A percentile compares a stretch with the other conserved stretches of the same genome.
Evolutionary conservation across 352 stramenopile species (phyloP).

Genomic region (Globisporangium polare): DNA sequence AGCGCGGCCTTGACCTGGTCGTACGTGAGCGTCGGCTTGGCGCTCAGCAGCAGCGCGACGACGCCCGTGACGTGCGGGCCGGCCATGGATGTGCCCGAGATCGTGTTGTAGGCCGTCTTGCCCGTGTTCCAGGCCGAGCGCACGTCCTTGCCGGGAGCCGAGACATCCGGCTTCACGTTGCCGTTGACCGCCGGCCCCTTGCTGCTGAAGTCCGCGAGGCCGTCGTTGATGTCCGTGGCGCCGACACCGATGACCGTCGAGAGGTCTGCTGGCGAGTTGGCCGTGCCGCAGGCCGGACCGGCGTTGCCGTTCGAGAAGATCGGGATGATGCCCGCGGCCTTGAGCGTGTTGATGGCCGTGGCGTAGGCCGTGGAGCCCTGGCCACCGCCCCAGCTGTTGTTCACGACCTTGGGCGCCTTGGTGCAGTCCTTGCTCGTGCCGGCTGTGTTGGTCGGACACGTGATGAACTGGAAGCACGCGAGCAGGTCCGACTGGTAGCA

Average conservation of each 20-base stretch:
- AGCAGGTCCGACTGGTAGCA: conserved; percentile 23
- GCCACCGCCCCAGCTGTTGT: conserved; percentile 30
- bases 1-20: background rate
- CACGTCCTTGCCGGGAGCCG: background rate
- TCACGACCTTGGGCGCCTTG: conserved; percentile 31
- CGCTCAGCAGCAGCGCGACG: conserved; percentile 16
- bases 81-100: conserved; percentile 20
- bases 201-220: conserved; percentile 23
- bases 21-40: conserved; percentile 8
- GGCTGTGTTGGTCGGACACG: conserved; percentile 32
- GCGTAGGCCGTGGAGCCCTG: conserved; percentile 16
- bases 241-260: conserved; percentile 26
- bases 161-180: conserved; percentile 9
- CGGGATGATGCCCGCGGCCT: conserved; percentile 26
- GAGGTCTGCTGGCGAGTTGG: conserved; percentile 20
- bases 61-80: conserved; percentile 19
- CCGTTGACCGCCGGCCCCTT: conserved; percentile 19
- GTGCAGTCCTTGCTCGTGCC: too few relatives aligned
- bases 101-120: conserved; percentile 2
- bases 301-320: conserved; percentile 31
- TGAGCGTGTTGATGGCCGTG: conserved; percentile 15
- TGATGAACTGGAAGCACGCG: conserved; percentile 24
- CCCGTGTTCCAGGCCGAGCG: conserved; percentile 1
- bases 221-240: conserved; percentile 18
- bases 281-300: conserved; percentile 18